These are phyloP conservation scores for Tolypocladium endophyticum DNA, from an alignment of 2,329 filamentous ascomycete species.

Conservation along the genomic window DNA sequence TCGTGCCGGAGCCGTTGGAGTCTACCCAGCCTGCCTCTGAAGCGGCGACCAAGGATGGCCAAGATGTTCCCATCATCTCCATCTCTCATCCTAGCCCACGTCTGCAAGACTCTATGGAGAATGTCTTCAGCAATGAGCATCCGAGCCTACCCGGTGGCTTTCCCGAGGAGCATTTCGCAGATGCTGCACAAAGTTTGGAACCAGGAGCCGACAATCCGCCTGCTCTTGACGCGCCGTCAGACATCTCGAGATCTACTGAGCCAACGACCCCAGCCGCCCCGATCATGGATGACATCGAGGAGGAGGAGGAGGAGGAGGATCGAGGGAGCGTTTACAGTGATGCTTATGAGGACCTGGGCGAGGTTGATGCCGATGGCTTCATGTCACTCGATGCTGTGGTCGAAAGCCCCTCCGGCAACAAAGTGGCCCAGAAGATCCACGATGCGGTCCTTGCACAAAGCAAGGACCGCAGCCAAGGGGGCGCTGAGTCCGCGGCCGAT, in stretches of 20 bases:
- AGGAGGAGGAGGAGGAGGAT: constrained; percentile 35
- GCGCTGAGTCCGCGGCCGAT: not conserved
- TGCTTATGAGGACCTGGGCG: constrained; percentile 62
- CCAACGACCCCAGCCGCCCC: constrained; percentile 6
- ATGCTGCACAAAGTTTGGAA: constrained; percentile 1
- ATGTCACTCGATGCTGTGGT: constrained; percentile 64
- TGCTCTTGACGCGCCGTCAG: not conserved
- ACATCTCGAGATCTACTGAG: constrained; percentile 10
- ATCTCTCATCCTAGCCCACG: constrained; percentile 33
- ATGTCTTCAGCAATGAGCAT: not conserved
- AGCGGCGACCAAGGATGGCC: not conserved
- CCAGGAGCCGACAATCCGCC: not conserved
- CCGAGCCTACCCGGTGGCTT: constrained; percentile 48
- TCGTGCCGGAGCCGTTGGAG: not conserved
- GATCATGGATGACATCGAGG: constrained; percentile 22
- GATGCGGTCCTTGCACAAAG: constrained; percentile 3
- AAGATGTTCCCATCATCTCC: constrained; percentile 30
- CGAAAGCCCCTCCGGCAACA: constrained; percentile 37
- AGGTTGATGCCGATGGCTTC: constrained; percentile 56
- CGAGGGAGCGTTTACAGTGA: constrained; percentile 60
- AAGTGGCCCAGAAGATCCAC: constrained; percentile 11
- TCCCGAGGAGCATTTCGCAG: constrained; percentile 25
- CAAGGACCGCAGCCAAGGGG: not conserved
- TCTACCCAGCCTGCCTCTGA: not conserved
- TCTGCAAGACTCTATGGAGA: constrained; percentile 5